These are phyloP conservation scores for Scheffersomyces titani DNA, from an alignment of 1,139 yeast species.

Conservation along the genomic window DNA sequence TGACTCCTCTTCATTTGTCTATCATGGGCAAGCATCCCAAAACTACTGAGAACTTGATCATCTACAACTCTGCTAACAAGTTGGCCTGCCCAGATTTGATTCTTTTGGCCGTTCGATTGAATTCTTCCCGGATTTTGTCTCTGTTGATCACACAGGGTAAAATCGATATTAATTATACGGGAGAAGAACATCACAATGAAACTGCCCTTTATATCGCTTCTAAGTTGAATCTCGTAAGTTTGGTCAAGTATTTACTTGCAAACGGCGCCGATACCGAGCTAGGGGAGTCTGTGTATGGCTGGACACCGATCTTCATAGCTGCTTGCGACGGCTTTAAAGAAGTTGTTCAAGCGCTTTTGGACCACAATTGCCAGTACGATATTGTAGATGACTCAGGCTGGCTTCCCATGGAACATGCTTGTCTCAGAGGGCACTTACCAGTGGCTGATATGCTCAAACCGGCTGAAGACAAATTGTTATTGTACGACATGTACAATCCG, in stretches of 20 bases:
- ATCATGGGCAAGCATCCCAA: slow-evolving; percentile 81
- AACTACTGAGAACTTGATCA: slow-evolving; percentile 64
- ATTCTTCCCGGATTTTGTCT: slow-evolving; percentile 57
- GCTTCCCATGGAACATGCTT: slow-evolving; percentile 97
- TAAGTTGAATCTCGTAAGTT: slow-evolving; percentile 56
- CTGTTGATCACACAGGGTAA: slow-evolving; percentile 58
- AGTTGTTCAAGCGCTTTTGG: slow-evolving; percentile 57
- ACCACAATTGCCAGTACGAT: slow-evolving; percentile 54
- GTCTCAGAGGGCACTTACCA: slow-evolving; percentile 80
- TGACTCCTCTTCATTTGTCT: slow-evolving; percentile 83
- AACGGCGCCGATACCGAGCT: slow-evolving; percentile 73
- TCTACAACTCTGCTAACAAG: slow-evolving; percentile 33
- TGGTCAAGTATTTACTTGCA: slow-evolving; percentile 58
- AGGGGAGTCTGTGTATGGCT: slow-evolving; percentile 78
- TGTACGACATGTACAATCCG: slow-evolving; percentile 42
- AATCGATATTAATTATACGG: slow-evolving; percentile 65
- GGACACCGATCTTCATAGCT: slow-evolving; percentile 94
- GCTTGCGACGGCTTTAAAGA: slow-evolving; percentile 79
- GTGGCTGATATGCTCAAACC: slow-evolving; percentile 67
- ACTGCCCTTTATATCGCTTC: slow-evolving; percentile 82
- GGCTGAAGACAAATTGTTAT: slow-evolving; percentile 28
- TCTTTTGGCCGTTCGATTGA: slow-evolving; percentile 70
- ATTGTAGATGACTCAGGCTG: slow-evolving; percentile 85
- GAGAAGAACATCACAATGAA: slow-evolving; percentile 63
- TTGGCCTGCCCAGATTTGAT: slow-evolving; percentile 53